Conservation (phyloP, 768 basidiomycete species). For the Arthromyces matolae region DNA sequence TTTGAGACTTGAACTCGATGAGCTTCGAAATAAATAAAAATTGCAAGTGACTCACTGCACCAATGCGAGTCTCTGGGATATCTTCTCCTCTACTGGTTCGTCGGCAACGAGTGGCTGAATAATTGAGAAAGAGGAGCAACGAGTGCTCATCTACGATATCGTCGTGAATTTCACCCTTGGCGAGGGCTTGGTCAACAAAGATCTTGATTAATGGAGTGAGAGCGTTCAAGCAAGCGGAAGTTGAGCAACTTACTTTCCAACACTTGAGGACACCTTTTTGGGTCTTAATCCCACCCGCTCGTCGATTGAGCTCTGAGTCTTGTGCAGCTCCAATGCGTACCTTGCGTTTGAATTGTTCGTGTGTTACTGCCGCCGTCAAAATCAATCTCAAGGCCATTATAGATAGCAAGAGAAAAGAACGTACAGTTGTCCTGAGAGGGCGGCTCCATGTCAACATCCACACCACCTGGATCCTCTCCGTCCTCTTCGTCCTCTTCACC, state of each 20-base stretch:
- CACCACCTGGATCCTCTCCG: neutral
- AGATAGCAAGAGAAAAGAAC: neutral
- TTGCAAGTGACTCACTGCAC: constrained; percentile 20
- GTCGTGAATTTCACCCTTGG: constrained; percentile 17
- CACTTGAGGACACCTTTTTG: constrained; percentile 20
- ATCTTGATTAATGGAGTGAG: neutral
- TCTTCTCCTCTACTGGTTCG: constrained; percentile 13
- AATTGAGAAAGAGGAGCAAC: constrained; percentile 23
- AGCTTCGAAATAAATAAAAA: neutral
- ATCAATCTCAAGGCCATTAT: neutral
- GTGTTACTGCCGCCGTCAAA: neutral
- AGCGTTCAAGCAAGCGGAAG: neutral
- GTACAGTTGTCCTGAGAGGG: neutral
- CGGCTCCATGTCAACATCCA: neutral
- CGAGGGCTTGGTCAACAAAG: constrained; percentile 2
- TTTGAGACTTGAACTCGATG: constrained; percentile 18
- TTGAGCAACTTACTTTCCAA: constrained; percentile 25
- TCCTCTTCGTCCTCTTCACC: neutral
- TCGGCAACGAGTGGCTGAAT: constrained; percentile 20
- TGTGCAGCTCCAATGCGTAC: constrained; percentile 16
- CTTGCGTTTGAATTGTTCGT: neutral
- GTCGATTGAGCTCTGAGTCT: constrained; percentile 20
- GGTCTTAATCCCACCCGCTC: constrained; percentile 22
- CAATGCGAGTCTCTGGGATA: constrained; percentile 24
- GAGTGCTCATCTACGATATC: constrained; percentile 27